Evolutionary conservation across 495 filamentous ascomycete genomes (phyloP), one percentile per base, ranked within the genome.

Genomic region (Aspergillus bertholletiae): DNA sequence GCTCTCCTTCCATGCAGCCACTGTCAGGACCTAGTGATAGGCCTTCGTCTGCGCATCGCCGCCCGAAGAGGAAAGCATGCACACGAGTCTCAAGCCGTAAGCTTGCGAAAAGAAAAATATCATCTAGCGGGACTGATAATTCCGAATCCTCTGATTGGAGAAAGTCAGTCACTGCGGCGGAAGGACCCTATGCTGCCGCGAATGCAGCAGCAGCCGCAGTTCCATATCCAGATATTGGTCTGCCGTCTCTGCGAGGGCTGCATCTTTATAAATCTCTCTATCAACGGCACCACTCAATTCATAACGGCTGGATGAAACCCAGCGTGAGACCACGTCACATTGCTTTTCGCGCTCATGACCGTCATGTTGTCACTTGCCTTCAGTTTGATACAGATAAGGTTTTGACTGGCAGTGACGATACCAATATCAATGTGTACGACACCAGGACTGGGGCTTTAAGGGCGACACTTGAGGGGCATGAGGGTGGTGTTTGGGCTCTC

Each of bases 361-460:
- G 92, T 5, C 92, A 97, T 72, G 94, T 99, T 44, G 95, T 99
- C 18, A 99, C 94, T 7, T 99, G 94, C 61, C 79, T 99, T 49
- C 92, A 97, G 61, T 97, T 99, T 60, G 94, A 99, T 61, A 87
- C 89, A 26, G 94, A 97, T 73, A 97, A 97, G 71, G 96, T 99
- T 52, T 76, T 99, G 54, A 99, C 95, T 11, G 94, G 94, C 26
- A 97, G 92, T 60, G 94, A 99, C 70, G 94, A 99, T 67, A 96
- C 92, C 9, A 88, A 96, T 55, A 99, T 99, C 66, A 91, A 97
- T 64, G 93, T 99, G 39, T 99, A 97, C 67, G 92, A 97, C 63
- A 99, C 94, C 12, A 93, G 92, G 69, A 97, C 92, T 6, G 94
- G 94, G 52, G 88, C 87, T 51, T 71, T 96, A 47, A 84, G 89